These are phyloP conservation scores for Phytopythium litorale DNA, from an alignment of 352 stramenopile genomes.

Conservation along the genomic window DNA sequence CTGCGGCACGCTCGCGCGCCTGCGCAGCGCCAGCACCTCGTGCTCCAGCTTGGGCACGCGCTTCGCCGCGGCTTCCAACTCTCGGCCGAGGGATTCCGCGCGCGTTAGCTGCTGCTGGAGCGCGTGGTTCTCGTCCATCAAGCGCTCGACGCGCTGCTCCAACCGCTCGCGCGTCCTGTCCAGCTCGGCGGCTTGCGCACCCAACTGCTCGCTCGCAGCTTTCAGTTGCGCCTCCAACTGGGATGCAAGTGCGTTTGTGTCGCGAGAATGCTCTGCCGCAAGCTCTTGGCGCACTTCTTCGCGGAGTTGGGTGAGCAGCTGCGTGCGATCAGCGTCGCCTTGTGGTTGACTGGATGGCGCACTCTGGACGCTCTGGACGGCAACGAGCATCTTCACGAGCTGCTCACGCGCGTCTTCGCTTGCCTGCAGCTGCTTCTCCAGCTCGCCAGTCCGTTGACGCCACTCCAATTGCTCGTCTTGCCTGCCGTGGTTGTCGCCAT, in stretches of 20 bases:
- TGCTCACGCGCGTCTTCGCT: slow-evolving; percentile 66
- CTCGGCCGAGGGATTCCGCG: slow-evolving; percentile 24
- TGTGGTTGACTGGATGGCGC: background rate
- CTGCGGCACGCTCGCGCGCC: slow-evolving; percentile 45
- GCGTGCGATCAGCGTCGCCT: background rate
- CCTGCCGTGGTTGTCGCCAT: background rate
- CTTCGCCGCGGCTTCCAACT: slow-evolving; percentile 23
- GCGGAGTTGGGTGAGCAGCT: background rate
- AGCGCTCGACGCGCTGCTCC: slow-evolving; percentile 19
- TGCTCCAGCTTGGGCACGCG: slow-evolving; percentile 47
- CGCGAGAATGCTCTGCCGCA: background rate
- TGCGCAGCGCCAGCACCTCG: slow-evolving; percentile 37
- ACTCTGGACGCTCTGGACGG: slow-evolving; percentile 25
- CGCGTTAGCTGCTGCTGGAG: slow-evolving; percentile 22
- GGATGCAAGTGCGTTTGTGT: background rate
- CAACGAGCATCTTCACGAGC: slow-evolving; percentile 51
- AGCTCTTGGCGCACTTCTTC: slow-evolving; percentile 2
- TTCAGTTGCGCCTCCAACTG: background rate
- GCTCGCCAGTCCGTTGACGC: slow-evolving; percentile 16
- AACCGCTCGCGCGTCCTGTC: slow-evolving; percentile 15
- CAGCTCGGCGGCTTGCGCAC: slow-evolving; percentile 25
- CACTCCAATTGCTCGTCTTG: slow-evolving; percentile 6
- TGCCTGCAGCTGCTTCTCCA: slow-evolving; percentile 45
- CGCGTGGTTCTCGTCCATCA: slow-evolving; percentile 30
- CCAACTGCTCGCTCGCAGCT: slow-evolving; percentile 4